A percentile compares a stretch with the other conserved stretches of the same genome.
Conservation (phyloP, 108 stramenopile species). For the Cylindrotheca fusiformis region DNA sequence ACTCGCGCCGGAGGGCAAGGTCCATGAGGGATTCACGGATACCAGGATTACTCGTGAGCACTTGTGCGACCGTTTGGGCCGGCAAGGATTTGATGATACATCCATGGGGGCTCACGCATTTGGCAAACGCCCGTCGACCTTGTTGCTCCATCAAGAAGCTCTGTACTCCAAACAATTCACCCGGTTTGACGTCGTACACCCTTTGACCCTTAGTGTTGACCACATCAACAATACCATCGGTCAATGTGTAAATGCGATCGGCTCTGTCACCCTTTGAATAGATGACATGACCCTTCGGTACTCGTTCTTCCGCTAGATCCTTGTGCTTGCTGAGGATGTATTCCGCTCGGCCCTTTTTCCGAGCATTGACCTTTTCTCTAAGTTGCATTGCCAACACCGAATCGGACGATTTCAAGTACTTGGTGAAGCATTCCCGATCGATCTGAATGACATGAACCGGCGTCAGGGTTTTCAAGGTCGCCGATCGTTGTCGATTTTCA, state of each 20-base stretch:
- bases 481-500: slow-evolving; percentile 35
- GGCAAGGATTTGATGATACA: slow-evolving; percentile 43
- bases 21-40: slow-evolving; percentile 50
- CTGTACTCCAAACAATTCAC: slow-evolving; percentile 54
- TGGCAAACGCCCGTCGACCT: slow-evolving; percentile 46
- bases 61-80: slow-evolving; percentile 31
- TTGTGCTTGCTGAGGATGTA: slow-evolving; percentile 51
- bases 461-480: slow-evolving; percentile 56
- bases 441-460: slow-evolving; percentile 70
- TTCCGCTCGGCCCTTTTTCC: slow-evolving; percentile 47
- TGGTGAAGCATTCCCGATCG: slow-evolving; percentile 58
- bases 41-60: slow-evolving; percentile 26
- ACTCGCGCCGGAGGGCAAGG: slow-evolving; percentile 56
- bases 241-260: slow-evolving; percentile 54
- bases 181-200: slow-evolving; percentile 31
- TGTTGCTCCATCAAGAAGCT: slow-evolving; percentile 29
- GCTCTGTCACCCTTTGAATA: slow-evolving; percentile 50
- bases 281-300: slow-evolving; percentile 48
- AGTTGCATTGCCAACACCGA: slow-evolving; percentile 14
- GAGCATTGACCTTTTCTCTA: slow-evolving; percentile 19
- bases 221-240: slow-evolving; percentile 58
- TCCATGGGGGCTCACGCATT: slow-evolving; percentile 30
- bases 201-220: slow-evolving; percentile 40
- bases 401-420: slow-evolving; percentile 53
- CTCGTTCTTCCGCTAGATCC: slow-evolving; percentile 47